phyloP scores from a whole-genome alignment of 495 filamentous ascomycete species.

The Pyronema domesticum region DNA sequence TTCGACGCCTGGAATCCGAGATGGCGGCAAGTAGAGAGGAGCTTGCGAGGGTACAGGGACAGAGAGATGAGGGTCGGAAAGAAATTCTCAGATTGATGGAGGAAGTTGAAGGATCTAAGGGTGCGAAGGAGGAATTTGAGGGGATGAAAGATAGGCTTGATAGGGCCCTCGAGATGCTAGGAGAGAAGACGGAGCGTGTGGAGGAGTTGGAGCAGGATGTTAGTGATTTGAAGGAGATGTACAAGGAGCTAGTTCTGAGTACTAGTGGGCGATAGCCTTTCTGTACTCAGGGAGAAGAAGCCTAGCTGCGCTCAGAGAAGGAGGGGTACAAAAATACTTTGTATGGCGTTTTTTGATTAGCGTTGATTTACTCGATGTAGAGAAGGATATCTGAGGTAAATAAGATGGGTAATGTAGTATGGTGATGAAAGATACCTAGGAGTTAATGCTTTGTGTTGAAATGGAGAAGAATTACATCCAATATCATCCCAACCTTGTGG shows the following conservation, averaged over 20 bases:
- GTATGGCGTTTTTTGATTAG: not conserved
- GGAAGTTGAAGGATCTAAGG: conserved; percentile 55
- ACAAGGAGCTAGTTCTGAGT: conserved; percentile 74
- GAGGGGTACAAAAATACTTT: not conserved
- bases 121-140: conserved; percentile 39
- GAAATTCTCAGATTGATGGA: conserved; percentile 80
- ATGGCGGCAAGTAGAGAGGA: conserved; percentile 76
- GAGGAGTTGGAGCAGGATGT: conserved; percentile 83
- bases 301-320: not conserved
- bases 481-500: no score
- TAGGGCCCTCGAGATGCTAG: conserved; percentile 82
- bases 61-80: conserved; percentile 77
- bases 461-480: no score
- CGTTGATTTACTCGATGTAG: no score
- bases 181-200: conserved; percentile 88
- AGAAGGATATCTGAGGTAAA: no score
- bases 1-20: conserved; percentile 79
- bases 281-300: conserved; percentile 33
- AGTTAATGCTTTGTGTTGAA: no score
- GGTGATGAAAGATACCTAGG: no score
- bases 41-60: conserved; percentile 49
- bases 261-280: conserved; percentile 29
- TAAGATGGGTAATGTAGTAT: no score
- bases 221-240: conserved; percentile 82
- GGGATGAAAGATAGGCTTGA: conserved; percentile 58